Evolutionary conservation across 1,284 basidiomycete genomes (phyloP), one percentile per base, ranked within the genome.

Genomic region (Tilletia caries): DNA sequence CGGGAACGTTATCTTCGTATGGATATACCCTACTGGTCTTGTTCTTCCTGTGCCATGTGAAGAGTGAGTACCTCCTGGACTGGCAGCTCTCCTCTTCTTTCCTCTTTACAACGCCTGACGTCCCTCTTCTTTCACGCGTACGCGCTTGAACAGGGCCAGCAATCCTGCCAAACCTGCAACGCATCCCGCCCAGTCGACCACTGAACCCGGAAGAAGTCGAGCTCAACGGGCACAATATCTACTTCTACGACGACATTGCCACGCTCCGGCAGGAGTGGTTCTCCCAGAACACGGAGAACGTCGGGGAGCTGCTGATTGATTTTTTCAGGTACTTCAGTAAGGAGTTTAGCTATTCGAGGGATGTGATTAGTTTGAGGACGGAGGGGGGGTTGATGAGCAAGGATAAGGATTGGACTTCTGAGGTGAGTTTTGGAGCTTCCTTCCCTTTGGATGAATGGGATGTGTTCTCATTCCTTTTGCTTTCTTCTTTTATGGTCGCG

Each of bases 221-320:
- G 86, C 87, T 95, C 37, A 72, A 79, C 68, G 82, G 83, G 44
- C 82, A 83, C 79, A 84, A 85, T 75, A 83, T 86, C 65, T 84
- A 91, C 89, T 98, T 98, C 85, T 98, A 97, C 83, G 95, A 98
- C 86, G 95, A 98, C 83, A 91, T 96, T 79, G 93, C 96, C 78
- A 86, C 92, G 64, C 86, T 98, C 67, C 89, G 92, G 72, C 90
- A 92, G 82, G 89, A 91, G 78, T 98, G 95, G 94, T 89, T 89
- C 78, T 95, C 92, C n/a, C 89, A 91, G 76, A 97, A 97, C 84
- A 89, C 88, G 68, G 94, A 98, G 78, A 91, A 88, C 75, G 92
- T 98, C 67, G 95, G 93, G 73, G 95, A 98, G 84, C 86, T 98
- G 89, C 86, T 98, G 83, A 92, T 97, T 82, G 95, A 98, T 84